Evolutionary conservation across 805 yeast species (phyloP).

Genomic region (Starmerella lactis-condensi): DNA sequence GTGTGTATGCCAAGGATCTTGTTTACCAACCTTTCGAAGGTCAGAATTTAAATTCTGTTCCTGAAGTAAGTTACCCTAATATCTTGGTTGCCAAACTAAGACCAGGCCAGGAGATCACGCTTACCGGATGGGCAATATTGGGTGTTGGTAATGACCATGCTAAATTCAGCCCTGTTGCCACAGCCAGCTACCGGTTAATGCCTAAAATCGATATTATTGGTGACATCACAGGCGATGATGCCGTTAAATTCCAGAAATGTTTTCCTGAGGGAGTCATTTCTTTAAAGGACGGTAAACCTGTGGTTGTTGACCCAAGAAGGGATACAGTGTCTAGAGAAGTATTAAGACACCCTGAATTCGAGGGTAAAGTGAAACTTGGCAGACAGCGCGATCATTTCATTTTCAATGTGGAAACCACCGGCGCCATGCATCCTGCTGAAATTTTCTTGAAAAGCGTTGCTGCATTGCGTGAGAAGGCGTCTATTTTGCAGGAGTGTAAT

Average conservation of each 20-base stretch:
- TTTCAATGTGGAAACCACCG: constrained; percentile 84
- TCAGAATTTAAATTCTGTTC: constrained; percentile 56
- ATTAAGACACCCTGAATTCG: constrained; percentile 77
- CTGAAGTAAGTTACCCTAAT: constrained; percentile 52
- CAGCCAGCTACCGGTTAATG: constrained; percentile 85
- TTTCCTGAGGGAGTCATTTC: constrained; percentile 84
- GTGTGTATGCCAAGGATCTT: constrained; percentile 76
- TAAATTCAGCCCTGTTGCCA: constrained; percentile 89
- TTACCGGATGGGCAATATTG: constrained; percentile 74
- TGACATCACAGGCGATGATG: constrained; percentile 61
- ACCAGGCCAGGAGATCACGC: constrained; percentile 89
- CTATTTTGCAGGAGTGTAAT: constrained; percentile 12
- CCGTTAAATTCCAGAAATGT: constrained; percentile 65
- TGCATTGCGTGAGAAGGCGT: constrained; percentile 55
- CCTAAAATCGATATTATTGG: constrained; percentile 48
- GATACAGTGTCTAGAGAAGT: constrained; percentile 97
- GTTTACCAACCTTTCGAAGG: constrained; percentile 83
- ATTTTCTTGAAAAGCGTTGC: constrained; percentile 80
- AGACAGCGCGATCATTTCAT: constrained; percentile 84
- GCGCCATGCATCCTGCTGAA: constrained; percentile 95
- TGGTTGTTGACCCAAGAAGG: constrained; percentile 71
- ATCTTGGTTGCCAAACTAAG: constrained; percentile 79
- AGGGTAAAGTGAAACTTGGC: constrained; percentile 77
- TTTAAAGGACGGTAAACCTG: constrained; percentile 42
- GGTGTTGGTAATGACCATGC: constrained; percentile 95